These are phyloP conservation scores for Drechmeria coniospora DNA, from an alignment of 2,329 filamentous ascomycete genomes.

Conservation along the genomic window DNA sequence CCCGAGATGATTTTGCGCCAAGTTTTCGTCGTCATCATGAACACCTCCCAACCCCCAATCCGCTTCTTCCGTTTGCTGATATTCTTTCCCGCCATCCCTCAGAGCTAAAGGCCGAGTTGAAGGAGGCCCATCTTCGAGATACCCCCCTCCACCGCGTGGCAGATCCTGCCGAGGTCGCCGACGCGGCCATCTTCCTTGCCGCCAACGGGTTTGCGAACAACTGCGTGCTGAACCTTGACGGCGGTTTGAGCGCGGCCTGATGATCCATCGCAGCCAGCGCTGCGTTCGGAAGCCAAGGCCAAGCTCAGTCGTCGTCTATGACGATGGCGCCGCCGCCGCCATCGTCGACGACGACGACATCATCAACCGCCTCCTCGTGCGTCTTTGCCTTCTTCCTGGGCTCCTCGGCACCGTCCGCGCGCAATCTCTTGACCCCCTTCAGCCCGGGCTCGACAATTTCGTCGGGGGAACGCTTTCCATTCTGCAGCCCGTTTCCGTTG, in stretches of 20 bases:
- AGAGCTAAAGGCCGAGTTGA: constrained; percentile 23
- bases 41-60: too few relatives aligned
- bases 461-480: constrained; percentile 24
- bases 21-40: constrained; percentile 4
- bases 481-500: constrained; percentile 23
- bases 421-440: constrained; percentile 30
- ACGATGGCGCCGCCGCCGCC: constrained; percentile 47
- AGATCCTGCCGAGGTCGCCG: constrained; percentile 55
- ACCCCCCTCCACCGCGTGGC: constrained; percentile 58
- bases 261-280: constrained; percentile 2
- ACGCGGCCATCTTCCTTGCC: constrained; percentile 64
- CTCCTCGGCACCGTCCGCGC: constrained; percentile 25
- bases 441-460: constrained; percentile 14
- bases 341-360: constrained; percentile 35
- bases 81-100: too few relatives aligned
- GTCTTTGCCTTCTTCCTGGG: constrained; percentile 35
- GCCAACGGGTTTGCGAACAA: constrained; percentile 75
- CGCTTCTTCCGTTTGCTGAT: too few relatives aligned
- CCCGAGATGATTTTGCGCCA: too few relatives aligned
- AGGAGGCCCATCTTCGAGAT: constrained; percentile 22
- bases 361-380: constrained; percentile 15
- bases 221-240: constrained; percentile 73
- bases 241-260: constrained; percentile 58
- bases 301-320: constrained; percentile 49
- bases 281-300: constrained; percentile 1